These are phyloP conservation scores for Delphinella strobiligena DNA, from an alignment of 2,329 filamentous ascomycete species.

Conservation along the genomic window DNA sequence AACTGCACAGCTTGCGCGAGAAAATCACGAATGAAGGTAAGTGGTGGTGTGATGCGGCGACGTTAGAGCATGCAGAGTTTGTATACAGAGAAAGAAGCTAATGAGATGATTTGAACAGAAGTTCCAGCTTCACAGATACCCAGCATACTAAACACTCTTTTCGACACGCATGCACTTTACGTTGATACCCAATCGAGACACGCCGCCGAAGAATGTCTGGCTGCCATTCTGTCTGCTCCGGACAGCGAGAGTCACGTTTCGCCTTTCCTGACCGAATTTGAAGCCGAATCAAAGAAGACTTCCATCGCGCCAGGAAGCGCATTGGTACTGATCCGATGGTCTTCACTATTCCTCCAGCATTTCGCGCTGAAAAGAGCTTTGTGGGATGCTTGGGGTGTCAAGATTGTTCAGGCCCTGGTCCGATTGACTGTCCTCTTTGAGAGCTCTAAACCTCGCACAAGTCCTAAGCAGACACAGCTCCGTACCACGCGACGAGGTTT, in stretches of 20 bases:
- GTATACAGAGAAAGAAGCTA: too few species aligned
- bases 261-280: constrained; percentile 54
- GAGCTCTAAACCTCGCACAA: constrained; percentile 48
- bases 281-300: constrained; percentile 61
- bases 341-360: constrained; percentile 63
- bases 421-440: constrained; percentile 69
- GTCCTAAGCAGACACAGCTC: constrained; percentile 60
- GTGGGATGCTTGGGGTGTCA: constrained; percentile 53
- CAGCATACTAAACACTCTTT: constrained; percentile 52
- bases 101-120: constrained; percentile 1
- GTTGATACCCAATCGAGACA: constrained; percentile 72
- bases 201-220: constrained; percentile 71
- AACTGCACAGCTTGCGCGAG: constrained; percentile 33
- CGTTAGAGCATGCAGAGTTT: too few species aligned
- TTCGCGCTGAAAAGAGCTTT: constrained; percentile 45
- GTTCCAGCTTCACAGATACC: constrained; percentile 13
- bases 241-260: constrained; percentile 47
- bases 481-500: constrained; percentile 69
- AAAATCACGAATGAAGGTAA: constrained; percentile 31
- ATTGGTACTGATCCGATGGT: constrained; percentile 88
- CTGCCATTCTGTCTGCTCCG: constrained; percentile 49
- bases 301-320: constrained; percentile 69
- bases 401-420: constrained; percentile 57
- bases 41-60: too few species aligned
- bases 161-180: constrained; percentile 81